Evolutionary conservation across 2,329 filamentous ascomycete genomes (phyloP).

Genomic region (Phyllosticta citribraziliensis): DNA sequence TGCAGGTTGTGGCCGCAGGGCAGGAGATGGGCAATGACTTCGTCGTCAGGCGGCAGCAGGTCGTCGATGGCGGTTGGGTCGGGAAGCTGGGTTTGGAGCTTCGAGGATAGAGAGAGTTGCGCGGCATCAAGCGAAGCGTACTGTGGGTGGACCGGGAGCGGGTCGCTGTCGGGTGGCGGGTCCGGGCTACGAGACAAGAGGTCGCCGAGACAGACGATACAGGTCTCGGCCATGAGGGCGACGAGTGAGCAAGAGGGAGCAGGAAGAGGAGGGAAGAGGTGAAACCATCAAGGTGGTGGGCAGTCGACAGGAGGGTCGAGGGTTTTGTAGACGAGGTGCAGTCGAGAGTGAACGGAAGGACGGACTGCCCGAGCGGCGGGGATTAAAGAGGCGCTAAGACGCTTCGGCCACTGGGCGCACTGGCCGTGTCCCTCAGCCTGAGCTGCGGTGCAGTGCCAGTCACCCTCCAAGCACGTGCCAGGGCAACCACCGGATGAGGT

Average conservation of each 20-base stretch:
- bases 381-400: constrained; percentile 10
- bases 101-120: constrained; percentile 5
- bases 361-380: constrained; percentile 1
- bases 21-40: constrained; percentile 50
- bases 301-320: not conserved
- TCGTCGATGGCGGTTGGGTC: constrained; percentile 18
- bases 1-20: constrained; percentile 89
- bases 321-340: constrained; percentile 5
- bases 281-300: constrained; percentile 5
- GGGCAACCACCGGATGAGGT: not conserved
- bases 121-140: constrained; percentile 10
- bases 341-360: constrained; percentile 15
- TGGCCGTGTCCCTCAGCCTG: too few species aligned
- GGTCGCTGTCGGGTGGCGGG: constrained; percentile 29
- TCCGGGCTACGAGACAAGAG: constrained; percentile 40
- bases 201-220: constrained; percentile 64
- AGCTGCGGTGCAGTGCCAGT: not conserved
- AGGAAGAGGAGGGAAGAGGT: constrained; percentile 8
- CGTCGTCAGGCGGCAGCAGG: constrained; percentile 32
- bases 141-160: constrained; percentile 2
- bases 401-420: not conserved
- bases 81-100: constrained; percentile 3
- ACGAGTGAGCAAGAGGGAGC: not conserved
- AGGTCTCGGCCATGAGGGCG: constrained; percentile 52
- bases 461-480: not conserved